phyloP scores from a whole-genome alignment of 805 yeast genomes.

The Schwanniomyces yamadae region DNA sequence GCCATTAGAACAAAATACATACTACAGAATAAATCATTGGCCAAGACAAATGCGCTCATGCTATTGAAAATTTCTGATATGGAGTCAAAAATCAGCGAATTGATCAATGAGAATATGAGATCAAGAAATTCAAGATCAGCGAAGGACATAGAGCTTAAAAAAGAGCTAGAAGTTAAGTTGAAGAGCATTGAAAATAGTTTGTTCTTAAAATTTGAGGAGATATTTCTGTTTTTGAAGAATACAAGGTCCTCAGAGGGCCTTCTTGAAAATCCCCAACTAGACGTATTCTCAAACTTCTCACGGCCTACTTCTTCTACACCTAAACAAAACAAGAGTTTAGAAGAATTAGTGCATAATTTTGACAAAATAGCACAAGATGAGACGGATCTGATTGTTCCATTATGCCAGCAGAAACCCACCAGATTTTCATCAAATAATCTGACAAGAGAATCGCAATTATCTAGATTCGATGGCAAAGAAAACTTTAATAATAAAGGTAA shows the following conservation, averaged over 20 bases:
- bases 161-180: conserved; percentile 36
- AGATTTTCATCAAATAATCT: too few species aligned
- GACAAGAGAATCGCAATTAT: neutral
- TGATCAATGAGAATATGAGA: conserved; percentile 50
- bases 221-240: conserved; percentile 40
- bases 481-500: neutral
- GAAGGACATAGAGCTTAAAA: conserved; percentile 25
- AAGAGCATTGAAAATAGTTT: conserved; percentile 41
- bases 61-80: conserved; percentile 51
- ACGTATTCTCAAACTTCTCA: conserved; percentile 5
- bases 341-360: neutral
- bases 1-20: conserved; percentile 30
- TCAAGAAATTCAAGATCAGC: conserved; percentile 36
- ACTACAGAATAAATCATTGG: conserved; percentile 58
- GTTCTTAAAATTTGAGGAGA: conserved; percentile 42
- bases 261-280: conserved; percentile 16
- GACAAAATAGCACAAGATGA: neutral
- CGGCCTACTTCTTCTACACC: conserved; percentile 22
- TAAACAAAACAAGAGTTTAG: conserved; percentile 2
- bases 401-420: too few species aligned
- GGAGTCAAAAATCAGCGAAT: conserved; percentile 49
- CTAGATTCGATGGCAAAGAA: neutral
- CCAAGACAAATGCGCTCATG: conserved; percentile 55
- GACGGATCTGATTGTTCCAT: too few species aligned
- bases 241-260: conserved; percentile 44